Percentiles rank a stretch among this genome's conserved stretches.
Conservation (phyloP, 108 stramenopile genomes). For the Cyclotella baltica region DNA sequence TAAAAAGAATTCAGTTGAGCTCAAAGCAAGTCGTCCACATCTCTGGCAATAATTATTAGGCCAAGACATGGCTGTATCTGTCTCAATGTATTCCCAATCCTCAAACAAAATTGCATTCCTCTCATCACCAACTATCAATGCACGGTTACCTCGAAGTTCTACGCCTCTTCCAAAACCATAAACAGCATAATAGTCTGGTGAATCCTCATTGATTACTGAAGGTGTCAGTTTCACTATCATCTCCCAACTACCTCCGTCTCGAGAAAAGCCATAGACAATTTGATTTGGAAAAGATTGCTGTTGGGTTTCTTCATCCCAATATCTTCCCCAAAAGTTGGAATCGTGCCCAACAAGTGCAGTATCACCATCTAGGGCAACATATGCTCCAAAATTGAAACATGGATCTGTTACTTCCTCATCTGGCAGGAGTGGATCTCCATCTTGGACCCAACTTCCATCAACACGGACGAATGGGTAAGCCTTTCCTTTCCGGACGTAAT, state of each 20-base stretch:
- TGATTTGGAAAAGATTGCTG: background rate
- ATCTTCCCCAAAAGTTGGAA: background rate
- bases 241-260: constrained; percentile 4
- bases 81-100: background rate
- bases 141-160: background rate
- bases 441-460: background rate
- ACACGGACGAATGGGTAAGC: background rate
- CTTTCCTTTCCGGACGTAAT: constrained; percentile 3
- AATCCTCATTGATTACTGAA: background rate
- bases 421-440: background rate
- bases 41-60: background rate
- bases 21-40: background rate
- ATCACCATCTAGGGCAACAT: constrained; percentile 16
- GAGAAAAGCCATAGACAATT: constrained; percentile 11
- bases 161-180: constrained; percentile 8
- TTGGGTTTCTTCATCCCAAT: background rate
- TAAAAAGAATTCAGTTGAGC: background rate
- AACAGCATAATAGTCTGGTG: background rate
- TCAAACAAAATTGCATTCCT: background rate
- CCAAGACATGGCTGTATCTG: background rate
- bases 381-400: constrained; percentile 10
- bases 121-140: background rate
- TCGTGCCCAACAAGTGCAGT: constrained; percentile 13
- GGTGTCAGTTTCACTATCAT: background rate
- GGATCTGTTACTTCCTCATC: background rate